A percentile compares a stretch with the other conserved stretches of the same genome.
phyloP scores from a whole-genome alignment of 2,329 filamentous ascomycete genomes.

The Diplodia seriata region DNA sequence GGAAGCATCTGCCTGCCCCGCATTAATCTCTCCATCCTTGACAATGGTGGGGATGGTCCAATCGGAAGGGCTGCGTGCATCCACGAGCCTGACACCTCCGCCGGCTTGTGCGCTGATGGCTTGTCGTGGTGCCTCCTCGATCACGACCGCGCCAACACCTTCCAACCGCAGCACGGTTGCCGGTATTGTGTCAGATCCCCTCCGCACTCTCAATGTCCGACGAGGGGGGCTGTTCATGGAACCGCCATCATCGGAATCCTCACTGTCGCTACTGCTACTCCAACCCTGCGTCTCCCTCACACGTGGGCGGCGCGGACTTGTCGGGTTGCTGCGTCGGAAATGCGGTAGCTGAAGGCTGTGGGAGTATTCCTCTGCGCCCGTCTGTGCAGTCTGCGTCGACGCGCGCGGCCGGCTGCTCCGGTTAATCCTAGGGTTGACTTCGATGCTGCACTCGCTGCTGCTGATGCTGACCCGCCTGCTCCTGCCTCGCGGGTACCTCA shows the following conservation, averaged over 20 bases:
- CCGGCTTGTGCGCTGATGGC: slow-evolving; percentile 21
- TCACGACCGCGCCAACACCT: slow-evolving; percentile 22
- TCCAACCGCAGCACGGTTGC: slow-evolving; percentile 19
- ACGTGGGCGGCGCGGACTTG: slow-evolving; percentile 3
- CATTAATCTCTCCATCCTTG: not conserved
- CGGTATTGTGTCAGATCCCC: not conserved
- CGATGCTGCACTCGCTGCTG: slow-evolving; percentile 1
- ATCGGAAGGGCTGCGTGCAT: slow-evolving; percentile 2
- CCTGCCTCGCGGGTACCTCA: not conserved
- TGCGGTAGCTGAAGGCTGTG: not conserved
- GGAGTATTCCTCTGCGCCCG: not conserved
- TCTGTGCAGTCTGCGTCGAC: not conserved
- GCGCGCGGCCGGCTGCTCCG: not conserved
- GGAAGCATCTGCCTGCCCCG: not conserved
- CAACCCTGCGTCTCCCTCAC: slow-evolving; percentile 11
- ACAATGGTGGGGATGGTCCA: not conserved
- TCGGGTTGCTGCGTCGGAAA: slow-evolving; percentile 7
- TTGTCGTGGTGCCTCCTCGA: slow-evolving; percentile 24
- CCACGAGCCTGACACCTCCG: slow-evolving; percentile 26
- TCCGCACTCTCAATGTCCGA: not conserved
- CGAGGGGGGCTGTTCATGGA: not conserved
- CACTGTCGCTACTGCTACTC: slow-evolving; percentile 8
- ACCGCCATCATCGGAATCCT: not conserved
- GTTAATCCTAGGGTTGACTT: not conserved
- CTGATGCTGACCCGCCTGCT: not conserved